Evolutionary conservation across 2,329 filamentous ascomycete species (phyloP).

Genomic region (Diplodia mutila): DNA sequence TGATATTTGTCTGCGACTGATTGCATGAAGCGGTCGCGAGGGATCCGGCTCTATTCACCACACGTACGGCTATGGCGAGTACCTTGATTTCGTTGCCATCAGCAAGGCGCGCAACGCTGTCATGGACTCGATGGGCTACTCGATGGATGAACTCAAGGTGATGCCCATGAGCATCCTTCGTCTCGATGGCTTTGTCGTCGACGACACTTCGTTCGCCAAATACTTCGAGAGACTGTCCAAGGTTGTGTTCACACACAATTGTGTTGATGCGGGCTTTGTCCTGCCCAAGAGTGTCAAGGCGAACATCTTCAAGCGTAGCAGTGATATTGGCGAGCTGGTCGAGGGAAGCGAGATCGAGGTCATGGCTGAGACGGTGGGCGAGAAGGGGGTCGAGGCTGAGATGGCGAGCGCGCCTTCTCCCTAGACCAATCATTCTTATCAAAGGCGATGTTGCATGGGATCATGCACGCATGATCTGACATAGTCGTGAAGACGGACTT

Average conservation of each 20-base stretch:
- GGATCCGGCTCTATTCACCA: constrained; percentile 38
- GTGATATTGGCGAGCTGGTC: neutral
- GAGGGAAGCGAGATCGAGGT: neutral
- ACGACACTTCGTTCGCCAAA: constrained; percentile 35
- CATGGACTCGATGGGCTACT: constrained; percentile 31
- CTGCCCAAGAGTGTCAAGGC: neutral
- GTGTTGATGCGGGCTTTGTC: constrained; percentile 22
- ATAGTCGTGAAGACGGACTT: neutral
- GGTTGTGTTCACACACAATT: constrained; percentile 13
- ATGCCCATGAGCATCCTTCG: constrained; percentile 32
- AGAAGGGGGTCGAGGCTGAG: neutral
- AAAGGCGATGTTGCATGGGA: neutral
- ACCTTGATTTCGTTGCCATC: constrained; percentile 39
- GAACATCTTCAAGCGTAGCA: neutral
- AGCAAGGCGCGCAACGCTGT: constrained; percentile 38
- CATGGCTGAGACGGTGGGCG: neutral
- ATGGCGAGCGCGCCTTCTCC: neutral
- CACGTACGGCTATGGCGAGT: constrained; percentile 37
- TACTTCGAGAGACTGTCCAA: constrained; percentile 2
- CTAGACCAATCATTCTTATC: neutral
- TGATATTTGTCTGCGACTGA: neutral
- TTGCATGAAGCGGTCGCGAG: constrained; percentile 32
- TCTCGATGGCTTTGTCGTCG: constrained; percentile 41
- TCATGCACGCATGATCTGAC: neutral
- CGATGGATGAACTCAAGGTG: constrained; percentile 25